Evolutionary conservation across 1,139 yeast species (phyloP).

Genomic region (Suhomyces wounanorum): DNA sequence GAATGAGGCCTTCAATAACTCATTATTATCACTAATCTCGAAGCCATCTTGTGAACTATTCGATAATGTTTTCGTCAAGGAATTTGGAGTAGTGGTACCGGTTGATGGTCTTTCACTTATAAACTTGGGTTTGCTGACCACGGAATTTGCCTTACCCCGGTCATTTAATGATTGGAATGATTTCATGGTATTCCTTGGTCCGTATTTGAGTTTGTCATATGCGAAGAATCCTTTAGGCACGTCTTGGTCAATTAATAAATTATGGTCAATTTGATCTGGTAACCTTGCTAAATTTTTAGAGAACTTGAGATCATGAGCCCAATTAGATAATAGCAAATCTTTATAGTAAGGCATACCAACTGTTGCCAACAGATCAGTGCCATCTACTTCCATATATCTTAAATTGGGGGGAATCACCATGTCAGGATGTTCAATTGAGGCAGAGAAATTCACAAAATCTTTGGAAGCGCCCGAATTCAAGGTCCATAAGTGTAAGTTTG

Average conservation of each 20-base stretch:
- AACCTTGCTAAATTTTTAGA: conserved; percentile 53
- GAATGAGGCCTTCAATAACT: conserved; percentile 7
- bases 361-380: conserved; percentile 57
- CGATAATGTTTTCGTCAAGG: conserved; percentile 16
- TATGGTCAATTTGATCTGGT: conserved; percentile 34
- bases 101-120: conserved; percentile 60
- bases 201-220: conserved; percentile 53
- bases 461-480: conserved; percentile 33
- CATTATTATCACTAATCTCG: conserved; percentile 5
- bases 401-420: conserved; percentile 25
- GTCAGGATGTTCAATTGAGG: conserved; percentile 55
- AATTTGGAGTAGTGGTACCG: background rate
- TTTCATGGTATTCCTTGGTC: conserved; percentile 46
- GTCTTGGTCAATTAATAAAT: conserved; percentile 27
- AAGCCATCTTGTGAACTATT: conserved; percentile 13
- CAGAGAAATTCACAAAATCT: conserved; percentile 49
- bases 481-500: conserved; percentile 78
- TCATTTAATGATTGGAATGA: conserved; percentile 48
- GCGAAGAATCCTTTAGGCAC: conserved; percentile 30
- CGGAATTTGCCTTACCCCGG: conserved; percentile 24
- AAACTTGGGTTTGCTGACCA: conserved; percentile 54
- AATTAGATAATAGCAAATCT: conserved; percentile 75
- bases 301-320: conserved; percentile 66
- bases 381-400: conserved; percentile 37
- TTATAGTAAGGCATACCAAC: conserved; percentile 89